phyloP scores from a whole-genome alignment of 176 grass and related monocot species.

The Puccinellia tenuiflora region DNA sequence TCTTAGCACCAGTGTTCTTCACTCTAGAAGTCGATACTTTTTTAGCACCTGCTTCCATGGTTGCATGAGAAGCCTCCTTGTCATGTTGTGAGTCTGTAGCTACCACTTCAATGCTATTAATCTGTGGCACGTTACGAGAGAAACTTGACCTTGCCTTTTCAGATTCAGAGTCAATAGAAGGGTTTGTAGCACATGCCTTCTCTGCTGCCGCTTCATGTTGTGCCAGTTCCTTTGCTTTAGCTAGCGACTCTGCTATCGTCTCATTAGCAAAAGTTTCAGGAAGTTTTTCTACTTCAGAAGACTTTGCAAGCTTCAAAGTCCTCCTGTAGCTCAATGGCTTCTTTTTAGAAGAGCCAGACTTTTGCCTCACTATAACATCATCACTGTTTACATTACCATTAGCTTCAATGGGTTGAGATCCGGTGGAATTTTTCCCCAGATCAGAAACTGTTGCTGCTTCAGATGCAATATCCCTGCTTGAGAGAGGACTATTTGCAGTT shows the following conservation, averaged over 20 bases:
- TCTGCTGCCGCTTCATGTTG: neutral
- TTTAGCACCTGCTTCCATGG: slow-evolving; percentile 15
- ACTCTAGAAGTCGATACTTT: slow-evolving; percentile 21
- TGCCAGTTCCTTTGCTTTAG: slow-evolving; percentile 7
- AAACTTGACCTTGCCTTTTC: slow-evolving; percentile 15
- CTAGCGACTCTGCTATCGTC: neutral
- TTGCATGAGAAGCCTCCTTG: slow-evolving; percentile 35
- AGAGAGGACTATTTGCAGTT: slow-evolving; percentile 8
- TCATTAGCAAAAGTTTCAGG: slow-evolving; percentile 19
- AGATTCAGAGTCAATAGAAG: slow-evolving; percentile 27
- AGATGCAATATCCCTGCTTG: slow-evolving; percentile 29
- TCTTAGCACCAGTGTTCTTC: slow-evolving; percentile 27
- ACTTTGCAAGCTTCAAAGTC: slow-evolving; percentile 39
- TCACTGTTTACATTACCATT: neutral
- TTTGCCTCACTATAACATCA: slow-evolving; percentile 16
- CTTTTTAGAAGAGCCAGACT: slow-evolving; percentile 21
- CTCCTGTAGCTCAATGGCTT: slow-evolving; percentile 35
- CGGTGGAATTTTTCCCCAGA: slow-evolving; percentile 5
- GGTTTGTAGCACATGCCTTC: neutral
- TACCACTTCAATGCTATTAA: slow-evolving; percentile 14
- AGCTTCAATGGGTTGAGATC: slow-evolving; percentile 3
- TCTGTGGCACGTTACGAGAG: neutral
- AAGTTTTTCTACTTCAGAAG: slow-evolving; percentile 24
- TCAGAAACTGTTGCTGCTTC: slow-evolving; percentile 22
- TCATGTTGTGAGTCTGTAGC: neutral